Base-by-base conservation (phyloP, 2,329 filamentous ascomycete genomes). In the Colletotrichum gigasporum region DNA sequence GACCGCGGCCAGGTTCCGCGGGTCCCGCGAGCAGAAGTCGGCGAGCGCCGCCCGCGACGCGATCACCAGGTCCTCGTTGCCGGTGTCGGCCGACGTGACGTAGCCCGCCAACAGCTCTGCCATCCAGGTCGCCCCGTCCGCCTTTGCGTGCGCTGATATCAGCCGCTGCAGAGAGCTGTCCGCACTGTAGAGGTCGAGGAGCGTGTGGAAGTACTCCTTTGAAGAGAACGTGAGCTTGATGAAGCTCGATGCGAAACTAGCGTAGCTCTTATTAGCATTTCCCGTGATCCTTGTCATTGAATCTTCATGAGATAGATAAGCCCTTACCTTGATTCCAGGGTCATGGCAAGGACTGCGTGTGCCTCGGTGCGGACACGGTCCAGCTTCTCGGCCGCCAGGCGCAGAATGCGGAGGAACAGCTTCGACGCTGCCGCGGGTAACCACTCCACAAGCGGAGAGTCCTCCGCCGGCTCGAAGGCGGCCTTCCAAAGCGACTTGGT, bases 321-420 rank as follows among this genome's bases (percentile, higher is more conserved):
- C 32, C 75, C 79, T 61, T 74, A 89, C 87, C 75, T 76, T 22
- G 79, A 66, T 24, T 77, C 68, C n/a, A 87, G 69, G 20, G 80
- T 71, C 45, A 85, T 68, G 4, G 78, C 77, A 45, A 90, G 70
- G 9, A 83, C 83, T 30, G 80, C 77, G 65, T 90, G 88, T 1
- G 90, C 91, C 67, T 88, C 85, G 0, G 87, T 80, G 22, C 96
- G 88, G 16, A 98, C 91, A 67, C 93, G 91, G 75, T 98, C 95
- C 2, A 98, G 84, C 74, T 97, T 97, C 77, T 99, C 96, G 1
- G 92, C 87, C 2, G 93, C 90, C 12, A 98, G 83, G 1, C 94
- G 87, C 30, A 92, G 80, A 2, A 84, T 78, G 26, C 80, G 78
- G 28, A 83, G 78, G 63, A 87, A 82, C 2, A 88, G 73, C 26